Evolutionary conservation across 2,329 filamentous ascomycete genomes (phyloP).

Genomic region (Scolecobasidium constrictum): DNA sequence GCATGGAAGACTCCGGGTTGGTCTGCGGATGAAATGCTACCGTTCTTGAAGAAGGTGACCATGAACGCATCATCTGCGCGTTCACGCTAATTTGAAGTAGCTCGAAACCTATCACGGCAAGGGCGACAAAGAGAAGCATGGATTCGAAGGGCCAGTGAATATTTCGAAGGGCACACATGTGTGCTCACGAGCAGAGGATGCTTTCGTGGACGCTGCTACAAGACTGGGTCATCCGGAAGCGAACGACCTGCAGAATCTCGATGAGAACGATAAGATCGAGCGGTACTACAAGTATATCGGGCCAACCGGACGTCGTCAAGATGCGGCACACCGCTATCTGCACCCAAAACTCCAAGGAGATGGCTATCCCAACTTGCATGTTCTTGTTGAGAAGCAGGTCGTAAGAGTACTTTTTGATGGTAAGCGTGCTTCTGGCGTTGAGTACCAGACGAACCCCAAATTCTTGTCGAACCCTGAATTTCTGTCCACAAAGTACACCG

Average conservation of each 20-base stretch:
- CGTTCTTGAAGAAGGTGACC: constrained; percentile 40
- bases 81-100: constrained; percentile 16
- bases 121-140: constrained; percentile 37
- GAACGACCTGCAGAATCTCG: constrained; percentile 43
- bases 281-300: constrained; percentile 40
- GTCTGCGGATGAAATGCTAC: constrained; percentile 40
- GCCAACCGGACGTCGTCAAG: constrained; percentile 44
- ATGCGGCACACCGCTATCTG: constrained; percentile 45
- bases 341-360: constrained; percentile 40
- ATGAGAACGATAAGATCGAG: constrained; percentile 30
- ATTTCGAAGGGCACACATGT: constrained; percentile 41
- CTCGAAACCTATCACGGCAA: constrained; percentile 46
- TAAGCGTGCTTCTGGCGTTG: constrained; percentile 46
- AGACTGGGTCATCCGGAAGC: constrained; percentile 41
- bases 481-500: too few relatives aligned
- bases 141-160: constrained; percentile 43
- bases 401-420: constrained; percentile 43
- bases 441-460: constrained; percentile 45
- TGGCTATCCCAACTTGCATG: constrained; percentile 46
- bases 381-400: constrained; percentile 48
- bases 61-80: not conserved
- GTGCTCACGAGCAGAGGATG: constrained; percentile 29
- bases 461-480: constrained; percentile 32
- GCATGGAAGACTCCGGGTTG: constrained; percentile 43
- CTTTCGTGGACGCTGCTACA: constrained; percentile 39